Conservation (phyloP, 2,329 filamentous ascomycete species). For the Diaporthe ilicicola region DNA sequence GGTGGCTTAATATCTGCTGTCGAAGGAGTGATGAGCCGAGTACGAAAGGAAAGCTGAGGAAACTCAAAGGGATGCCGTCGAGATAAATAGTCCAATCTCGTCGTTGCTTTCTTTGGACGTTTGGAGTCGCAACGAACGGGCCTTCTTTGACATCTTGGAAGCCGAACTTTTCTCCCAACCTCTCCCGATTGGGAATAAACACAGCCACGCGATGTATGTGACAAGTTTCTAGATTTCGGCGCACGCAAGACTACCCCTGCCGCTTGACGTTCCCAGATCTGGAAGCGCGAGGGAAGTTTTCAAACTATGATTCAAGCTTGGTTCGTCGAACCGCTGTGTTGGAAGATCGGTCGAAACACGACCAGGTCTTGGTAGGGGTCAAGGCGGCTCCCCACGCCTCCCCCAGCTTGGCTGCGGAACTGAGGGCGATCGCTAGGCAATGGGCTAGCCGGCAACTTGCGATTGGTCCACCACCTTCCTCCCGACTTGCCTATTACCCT, state of each 20-base stretch:
- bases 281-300: not conserved
- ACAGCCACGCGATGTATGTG: slow-evolving; percentile 13
- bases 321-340: slow-evolving; percentile 21
- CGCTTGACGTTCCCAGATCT: slow-evolving; percentile 16
- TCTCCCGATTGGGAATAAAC: slow-evolving; percentile 7
- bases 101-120: slow-evolving; percentile 3
- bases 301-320: slow-evolving; percentile 9
- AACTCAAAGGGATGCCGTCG: slow-evolving; percentile 2
- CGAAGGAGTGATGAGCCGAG: not conserved
- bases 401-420: not conserved
- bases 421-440: slow-evolving; percentile 12
- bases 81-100: slow-evolving; percentile 18
- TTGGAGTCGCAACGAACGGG: slow-evolving; percentile 21
- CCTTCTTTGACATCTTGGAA: slow-evolving; percentile 20
- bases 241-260: slow-evolving; percentile 3
- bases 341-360: slow-evolving; percentile 32
- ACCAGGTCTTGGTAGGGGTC: slow-evolving; percentile 18
- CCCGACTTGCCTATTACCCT: not conserved
- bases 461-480: slow-evolving; percentile 11
- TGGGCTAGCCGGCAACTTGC: not conserved
- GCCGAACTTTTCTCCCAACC: slow-evolving; percentile 8
- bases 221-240: not conserved
- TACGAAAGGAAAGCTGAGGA: not conserved
- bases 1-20: not conserved
- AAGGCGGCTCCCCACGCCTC: slow-evolving; percentile 14